Evolutionary conservation across 345 rosid genomes (phyloP), one percentile per base, ranked within the genome.

Genomic region (Populus simonii): DNA sequence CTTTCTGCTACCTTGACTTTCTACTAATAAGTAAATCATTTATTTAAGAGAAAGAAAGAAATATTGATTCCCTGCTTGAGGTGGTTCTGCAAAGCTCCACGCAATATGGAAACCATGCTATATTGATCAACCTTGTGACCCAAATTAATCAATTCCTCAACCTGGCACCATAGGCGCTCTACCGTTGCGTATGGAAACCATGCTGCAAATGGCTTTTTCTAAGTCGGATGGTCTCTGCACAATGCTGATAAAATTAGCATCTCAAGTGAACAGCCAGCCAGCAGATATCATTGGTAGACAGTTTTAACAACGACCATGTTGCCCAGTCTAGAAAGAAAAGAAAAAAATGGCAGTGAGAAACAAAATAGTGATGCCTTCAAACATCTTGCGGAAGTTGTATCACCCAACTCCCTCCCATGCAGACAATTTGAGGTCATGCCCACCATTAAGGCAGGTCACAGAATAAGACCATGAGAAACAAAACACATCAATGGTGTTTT

Each of bases 151-250:
- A 25, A 25, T 25, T 25, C 25, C 25, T 25, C 25, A 25, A 25
- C 0, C 25, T 25, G 25, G 25, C 25, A 25, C 25, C 25, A 25
- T 25, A 25, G 25, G 25, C 25, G 25, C 25, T 25, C 25, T 25
- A 25, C 25, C 25, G 25, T 25, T 25, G 25, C 25, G 25, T 25
- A 25, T 25, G 25, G 1, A 25, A 25, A 25, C 25, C 25, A 25
- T 25, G 25, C 25, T 25, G 25, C 25, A 25, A 25, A 25, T 25
- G 25, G 25, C 25, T 25, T 25, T 25, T 25, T 25, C 25, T 25
- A 95, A 82, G 74, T 90, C 88, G 25, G 88, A 84, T 17, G 98
- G 93, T 82, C 91, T 92, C 98, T 96, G 94, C 80, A 84, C 36
- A 74, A 67, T 41, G 70, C 74, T 79, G 70, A 55, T 55, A 20